Evolutionary conservation across 129 eudicot species (phyloP), one percentile per base, ranked within the genome.

Genomic region (Pseudognaphalium luteoalbum): DNA sequence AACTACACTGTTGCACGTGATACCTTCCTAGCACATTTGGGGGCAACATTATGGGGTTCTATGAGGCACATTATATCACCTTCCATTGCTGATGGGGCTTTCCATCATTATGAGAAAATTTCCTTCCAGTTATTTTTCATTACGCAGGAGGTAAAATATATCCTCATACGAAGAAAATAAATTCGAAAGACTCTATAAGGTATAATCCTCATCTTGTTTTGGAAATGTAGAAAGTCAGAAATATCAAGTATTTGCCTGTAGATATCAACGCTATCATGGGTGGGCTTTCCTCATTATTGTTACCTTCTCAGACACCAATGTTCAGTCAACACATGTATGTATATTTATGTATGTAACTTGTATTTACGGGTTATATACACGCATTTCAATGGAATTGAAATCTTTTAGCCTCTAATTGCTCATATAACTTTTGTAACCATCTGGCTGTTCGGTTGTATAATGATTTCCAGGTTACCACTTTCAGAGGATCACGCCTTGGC

Each of bases 1-100:
- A 93, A 88, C 77, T 93, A 93, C 85, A 93, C 98, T 16, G 98
- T 93, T 71, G 98, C 98, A 75, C 96, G 98, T 63, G 98, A 93
- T 77, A 85, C 92, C 33, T 93, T 93, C 80, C 97, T 93, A 62
- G 87, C 98, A 78, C 98, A 93, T 76, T 84, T 93, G 77, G 98
- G 98, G 47, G 96, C 97, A 80, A 87, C 96, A 0, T 80, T 93
- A 65, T 90, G 98, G 98, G 98, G 96, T 20, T 93, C 98, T 60
- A 74, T 93, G 97, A 89, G 96, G 76, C 97, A 91, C 86, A 81
- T 93, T 56, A 89, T 93, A 80, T 89, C 98, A 76, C 98, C 98
- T 72, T 93, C 97, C 37, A 81, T 89, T 78, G 96, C 98, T 76
- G 98, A 93, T 73, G 98, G 98, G 67, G 96, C 96, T 59, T 93